Conservation (phyloP, 2,329 filamentous ascomycete species). For the Penicillium vulpinum region DNA sequence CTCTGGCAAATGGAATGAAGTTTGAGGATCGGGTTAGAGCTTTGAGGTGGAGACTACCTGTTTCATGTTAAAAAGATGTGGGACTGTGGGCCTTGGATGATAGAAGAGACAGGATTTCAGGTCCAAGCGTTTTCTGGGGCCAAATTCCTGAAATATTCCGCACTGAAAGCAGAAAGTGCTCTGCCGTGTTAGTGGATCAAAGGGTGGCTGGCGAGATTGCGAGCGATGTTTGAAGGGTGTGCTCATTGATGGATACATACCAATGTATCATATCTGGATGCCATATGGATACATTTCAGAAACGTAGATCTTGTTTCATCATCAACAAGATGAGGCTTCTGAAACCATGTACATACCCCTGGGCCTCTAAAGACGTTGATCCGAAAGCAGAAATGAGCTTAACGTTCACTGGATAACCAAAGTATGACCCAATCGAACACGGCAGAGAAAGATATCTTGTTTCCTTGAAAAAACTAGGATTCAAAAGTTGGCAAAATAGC, state of each 20-base stretch:
- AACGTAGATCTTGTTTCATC: background rate
- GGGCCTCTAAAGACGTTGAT: background rate
- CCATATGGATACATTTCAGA: background rate
- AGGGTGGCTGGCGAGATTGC: background rate
- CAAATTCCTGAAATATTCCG: background rate
- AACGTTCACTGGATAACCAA: background rate
- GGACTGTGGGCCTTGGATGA: background rate
- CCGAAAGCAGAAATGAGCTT: background rate
- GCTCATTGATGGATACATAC: background rate
- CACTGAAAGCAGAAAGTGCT: background rate
- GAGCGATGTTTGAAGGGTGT: background rate
- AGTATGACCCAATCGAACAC: background rate
- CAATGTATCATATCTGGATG: background rate
- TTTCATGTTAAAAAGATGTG: background rate
- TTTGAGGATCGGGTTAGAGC: background rate
- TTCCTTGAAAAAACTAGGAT: background rate
- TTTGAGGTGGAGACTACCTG: conserved; percentile 1
- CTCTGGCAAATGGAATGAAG: background rate
- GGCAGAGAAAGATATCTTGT: background rate
- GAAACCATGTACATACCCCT: background rate
- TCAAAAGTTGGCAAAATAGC: background rate
- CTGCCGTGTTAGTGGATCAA: background rate
- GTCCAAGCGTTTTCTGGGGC: conserved; percentile 4
- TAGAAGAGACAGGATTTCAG: background rate
- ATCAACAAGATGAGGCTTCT: background rate